Conservation (phyloP, 257 asterid genomes). For the Ehretia macrophylla region DNA sequence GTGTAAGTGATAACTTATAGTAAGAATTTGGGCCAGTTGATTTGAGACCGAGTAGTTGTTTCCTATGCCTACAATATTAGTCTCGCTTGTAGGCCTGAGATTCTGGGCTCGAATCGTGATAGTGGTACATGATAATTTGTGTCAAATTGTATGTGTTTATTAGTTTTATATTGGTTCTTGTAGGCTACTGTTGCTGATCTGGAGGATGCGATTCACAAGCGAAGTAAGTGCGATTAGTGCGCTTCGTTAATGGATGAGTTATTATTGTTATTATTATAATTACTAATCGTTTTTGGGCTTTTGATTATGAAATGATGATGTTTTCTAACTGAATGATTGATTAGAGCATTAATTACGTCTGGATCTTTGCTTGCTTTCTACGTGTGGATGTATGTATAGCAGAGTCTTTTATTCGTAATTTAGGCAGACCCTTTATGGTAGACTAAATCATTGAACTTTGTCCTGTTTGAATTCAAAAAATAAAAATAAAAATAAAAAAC, state of each 20-base stretch:
- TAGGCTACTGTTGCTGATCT: constrained; percentile 94
- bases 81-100: too few species aligned
- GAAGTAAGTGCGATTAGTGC: constrained; percentile 47
- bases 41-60: too few species aligned
- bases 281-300: background rate
- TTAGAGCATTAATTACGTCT: background rate
- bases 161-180: constrained; percentile 21
- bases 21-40: too few species aligned
- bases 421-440: background rate
- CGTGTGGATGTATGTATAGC: background rate
- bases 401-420: background rate
- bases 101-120: too few species aligned
- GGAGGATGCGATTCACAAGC: constrained; percentile 79
- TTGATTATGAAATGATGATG: background rate
- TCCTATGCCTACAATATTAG: too few species aligned
- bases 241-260: constrained; percentile 6
- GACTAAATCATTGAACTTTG: too few species aligned
- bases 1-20: too few species aligned
- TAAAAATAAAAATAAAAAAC: too few species aligned
- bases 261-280: background rate
- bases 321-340: background rate
- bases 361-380: background rate
- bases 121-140: too few species aligned
- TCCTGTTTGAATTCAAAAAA: background rate
- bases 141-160: constrained; percentile 12